Evolutionary conservation across 2,329 filamentous ascomycete species (phyloP), one percentile per base, ranked within the genome.

Genomic region (Paecilomyces sp.): DNA sequence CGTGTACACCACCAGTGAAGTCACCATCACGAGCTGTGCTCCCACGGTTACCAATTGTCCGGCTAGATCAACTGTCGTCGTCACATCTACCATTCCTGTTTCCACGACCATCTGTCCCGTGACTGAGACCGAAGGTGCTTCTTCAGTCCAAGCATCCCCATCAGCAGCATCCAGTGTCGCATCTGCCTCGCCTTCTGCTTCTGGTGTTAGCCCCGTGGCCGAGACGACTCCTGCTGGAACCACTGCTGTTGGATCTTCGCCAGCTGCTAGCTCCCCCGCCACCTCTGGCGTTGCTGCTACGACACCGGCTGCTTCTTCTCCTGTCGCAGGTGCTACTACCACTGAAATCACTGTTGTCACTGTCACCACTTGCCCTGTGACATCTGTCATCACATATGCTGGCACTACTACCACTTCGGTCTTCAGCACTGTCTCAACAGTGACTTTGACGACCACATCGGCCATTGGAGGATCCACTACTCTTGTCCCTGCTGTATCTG

Each of bases 41-140:
- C 65, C 76, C 4, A 71, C 68, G 0, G 70, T 77, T 55, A 71
- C 71, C 47, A 73, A 83, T 74, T 86, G 83, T 78, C 82, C 83
- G 31, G 79, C 76, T 59, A 70, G 74, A 58, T 79, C 78, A 12
- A 77, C 79, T 54, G 77, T 75, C 0, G 69, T 84, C 31, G 74
- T 82, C 58, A 84, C 83, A 2, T 78, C 83, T 60, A 84, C 81
- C 6, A 70, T 88, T 61, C 74, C 84, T 54, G 67, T 85, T 55
- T 83, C 81, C 56, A 87, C 85, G 63, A 87, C 85, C 50, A 70
- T 86, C 68, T 86, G 83, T 80, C 84, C 77, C 36, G 71, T 75
- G 33, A 75, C 73, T 8, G 65, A 61, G 34, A 66, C 65, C 5
- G 68, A 77, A 62, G 73, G 64, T 67, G 64, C 61, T 69, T 59